Conservation (phyloP, 2,329 filamentous ascomycete species). For the Pseudogymnoascus sp. region DNA sequence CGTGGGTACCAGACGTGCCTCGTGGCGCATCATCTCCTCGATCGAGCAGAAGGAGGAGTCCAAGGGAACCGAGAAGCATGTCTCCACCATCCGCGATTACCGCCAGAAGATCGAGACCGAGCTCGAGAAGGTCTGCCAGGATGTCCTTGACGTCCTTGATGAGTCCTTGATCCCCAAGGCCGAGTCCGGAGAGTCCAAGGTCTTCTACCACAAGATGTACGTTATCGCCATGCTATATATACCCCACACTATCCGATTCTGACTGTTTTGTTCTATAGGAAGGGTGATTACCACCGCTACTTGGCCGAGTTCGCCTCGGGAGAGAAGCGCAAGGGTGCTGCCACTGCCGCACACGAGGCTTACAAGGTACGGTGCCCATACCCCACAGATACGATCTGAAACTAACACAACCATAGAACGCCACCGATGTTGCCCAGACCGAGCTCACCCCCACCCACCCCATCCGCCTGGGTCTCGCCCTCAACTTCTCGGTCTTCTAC, state of each 20-base stretch:
- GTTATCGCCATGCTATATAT: constrained; percentile 24
- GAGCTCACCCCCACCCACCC: constrained; percentile 87
- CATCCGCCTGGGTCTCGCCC: constrained; percentile 82
- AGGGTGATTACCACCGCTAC: constrained; percentile 99
- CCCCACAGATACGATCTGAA: background rate
- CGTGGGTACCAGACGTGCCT: constrained; percentile 91
- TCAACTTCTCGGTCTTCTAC: constrained; percentile 99
- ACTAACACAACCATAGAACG: constrained; percentile 38
- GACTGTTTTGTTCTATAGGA: constrained; percentile 49
- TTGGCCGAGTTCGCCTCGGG: constrained; percentile 93
- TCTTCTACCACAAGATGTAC: constrained; percentile 99
- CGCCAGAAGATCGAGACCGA: constrained; percentile 97
- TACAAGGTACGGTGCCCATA: constrained; percentile 58
- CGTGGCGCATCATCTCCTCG: constrained; percentile 96
- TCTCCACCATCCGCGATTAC: constrained; percentile 92
- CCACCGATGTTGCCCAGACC: constrained; percentile 82
- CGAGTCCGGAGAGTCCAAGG: constrained; percentile 94
- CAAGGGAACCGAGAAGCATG: constrained; percentile 91
- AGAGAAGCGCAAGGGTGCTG: constrained; percentile 90
- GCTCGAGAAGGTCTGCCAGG: constrained; percentile 95
- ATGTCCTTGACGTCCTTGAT: constrained; percentile 92
- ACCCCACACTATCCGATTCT: constrained; percentile 10
- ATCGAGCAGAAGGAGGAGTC: constrained; percentile 99
- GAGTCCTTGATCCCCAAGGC: constrained; percentile 89
- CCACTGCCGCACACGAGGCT: constrained; percentile 89